phyloP scores from a whole-genome alignment of 148 eudicot species.

The Nyssa sinensis region DNA sequence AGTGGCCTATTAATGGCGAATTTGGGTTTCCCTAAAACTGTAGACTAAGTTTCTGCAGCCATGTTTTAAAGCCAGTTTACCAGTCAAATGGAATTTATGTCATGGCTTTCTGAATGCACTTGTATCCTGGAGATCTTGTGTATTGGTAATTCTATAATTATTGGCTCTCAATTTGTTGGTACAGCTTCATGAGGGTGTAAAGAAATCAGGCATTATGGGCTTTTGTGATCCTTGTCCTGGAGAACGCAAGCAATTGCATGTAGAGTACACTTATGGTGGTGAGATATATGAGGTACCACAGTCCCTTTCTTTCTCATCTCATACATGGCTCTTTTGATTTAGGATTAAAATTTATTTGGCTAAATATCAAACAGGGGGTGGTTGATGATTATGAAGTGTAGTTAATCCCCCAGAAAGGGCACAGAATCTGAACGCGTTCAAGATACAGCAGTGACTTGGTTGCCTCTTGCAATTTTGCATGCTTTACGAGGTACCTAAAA shows the following conservation, averaged over 20 bases:
- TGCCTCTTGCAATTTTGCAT: slow-evolving; percentile 20
- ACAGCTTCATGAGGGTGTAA: slow-evolving; percentile 96
- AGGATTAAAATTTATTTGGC: neutral
- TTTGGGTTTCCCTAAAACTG: too few relatives aligned
- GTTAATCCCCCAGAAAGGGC: slow-evolving; percentile 58
- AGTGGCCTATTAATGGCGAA: too few relatives aligned
- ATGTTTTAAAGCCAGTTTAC: too few relatives aligned
- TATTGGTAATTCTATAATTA: neutral
- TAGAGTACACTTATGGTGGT: slow-evolving; percentile 62
- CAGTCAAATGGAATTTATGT: too few relatives aligned
- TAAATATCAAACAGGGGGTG: slow-evolving; percentile 48
- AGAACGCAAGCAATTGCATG: slow-evolving; percentile 63
- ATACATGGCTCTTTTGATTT: neutral
- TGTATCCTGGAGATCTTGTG: neutral
- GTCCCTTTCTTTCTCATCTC: neutral
- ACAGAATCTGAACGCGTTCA: slow-evolving; percentile 36
- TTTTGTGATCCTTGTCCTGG: slow-evolving; percentile 97
- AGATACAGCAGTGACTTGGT: neutral
- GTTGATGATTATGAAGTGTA: slow-evolving; percentile 68
- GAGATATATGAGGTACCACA: slow-evolving; percentile 51
- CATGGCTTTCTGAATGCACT: too few relatives aligned
- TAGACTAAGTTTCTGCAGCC: too few relatives aligned
- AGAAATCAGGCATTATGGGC: slow-evolving; percentile 98
- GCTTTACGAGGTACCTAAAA: neutral
- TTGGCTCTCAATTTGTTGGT: neutral